A percentile compares a stretch with the other conserved stretches of the same genome.
Conservation (phyloP, 495 filamentous ascomycete genomes). For the Hypoxylon subgilvum region DNA sequence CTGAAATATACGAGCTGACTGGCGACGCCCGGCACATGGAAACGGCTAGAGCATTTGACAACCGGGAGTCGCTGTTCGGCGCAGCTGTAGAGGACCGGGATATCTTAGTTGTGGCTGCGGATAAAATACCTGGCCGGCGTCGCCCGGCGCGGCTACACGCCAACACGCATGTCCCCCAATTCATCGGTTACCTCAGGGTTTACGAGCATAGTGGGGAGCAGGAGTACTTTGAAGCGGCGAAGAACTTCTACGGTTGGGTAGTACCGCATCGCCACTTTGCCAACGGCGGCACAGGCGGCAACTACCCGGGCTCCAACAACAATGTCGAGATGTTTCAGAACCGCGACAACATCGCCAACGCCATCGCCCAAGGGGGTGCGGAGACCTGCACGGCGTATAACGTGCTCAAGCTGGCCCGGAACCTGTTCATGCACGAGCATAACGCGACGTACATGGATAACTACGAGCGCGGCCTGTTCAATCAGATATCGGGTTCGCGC, state of each 20-base stretch:
- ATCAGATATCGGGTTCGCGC: conserved; percentile 40
- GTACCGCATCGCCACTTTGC: conserved; percentile 41
- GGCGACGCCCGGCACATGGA: conserved; percentile 37
- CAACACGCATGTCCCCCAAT: conserved; percentile 46
- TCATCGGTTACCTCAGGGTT: conserved; percentile 41
- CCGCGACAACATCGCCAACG: conserved; percentile 42
- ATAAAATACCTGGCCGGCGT: conserved; percentile 26
- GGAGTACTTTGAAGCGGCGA: conserved; percentile 40
- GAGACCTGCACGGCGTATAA: conserved; percentile 46
- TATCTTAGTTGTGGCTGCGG: conserved; percentile 21
- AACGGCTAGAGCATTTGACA: conserved; percentile 43
- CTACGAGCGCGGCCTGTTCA: conserved; percentile 45
- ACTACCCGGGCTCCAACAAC: conserved; percentile 34
- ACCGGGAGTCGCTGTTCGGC: conserved; percentile 42
- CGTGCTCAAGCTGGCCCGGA: conserved; percentile 44
- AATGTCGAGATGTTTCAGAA: conserved; percentile 45
- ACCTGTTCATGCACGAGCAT: conserved; percentile 39
- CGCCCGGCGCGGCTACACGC: conserved; percentile 37
- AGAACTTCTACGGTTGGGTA: conserved; percentile 43
- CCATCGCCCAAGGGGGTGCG: conserved; percentile 37
- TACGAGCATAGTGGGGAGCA: conserved; percentile 42
- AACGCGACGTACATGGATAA: conserved; percentile 45
- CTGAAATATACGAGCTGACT: conserved; percentile 42
- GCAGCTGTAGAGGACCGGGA: conserved; percentile 24
- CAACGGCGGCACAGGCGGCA: conserved; percentile 35